Percentiles rank a stretch among this genome's conserved stretches.
Conservation (phyloP, 2,329 filamentous ascomycete genomes). For the Botryotinia narcissicola region DNA sequence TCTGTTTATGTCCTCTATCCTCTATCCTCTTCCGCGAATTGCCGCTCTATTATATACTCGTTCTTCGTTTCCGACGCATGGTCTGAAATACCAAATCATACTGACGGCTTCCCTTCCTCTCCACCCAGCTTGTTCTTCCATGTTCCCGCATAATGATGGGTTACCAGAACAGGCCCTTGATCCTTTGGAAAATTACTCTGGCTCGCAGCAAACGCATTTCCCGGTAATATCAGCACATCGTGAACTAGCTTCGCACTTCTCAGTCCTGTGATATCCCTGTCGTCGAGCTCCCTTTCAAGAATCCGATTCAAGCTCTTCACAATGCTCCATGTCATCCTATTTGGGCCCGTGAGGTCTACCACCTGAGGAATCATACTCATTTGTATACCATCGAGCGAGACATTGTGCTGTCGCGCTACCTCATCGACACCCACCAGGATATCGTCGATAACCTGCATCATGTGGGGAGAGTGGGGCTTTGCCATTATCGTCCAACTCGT, state of each 20-base stretch:
- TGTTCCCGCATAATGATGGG: constrained; percentile 23
- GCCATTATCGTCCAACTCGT: constrained; percentile 37
- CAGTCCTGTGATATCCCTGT: constrained; percentile 28
- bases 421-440: constrained; percentile 28
- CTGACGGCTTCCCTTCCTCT: background rate
- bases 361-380: constrained; percentile 24
- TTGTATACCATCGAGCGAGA: constrained; percentile 23
- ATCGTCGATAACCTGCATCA: constrained; percentile 35
- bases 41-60: background rate
- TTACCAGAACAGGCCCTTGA: constrained; percentile 20
- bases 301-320: constrained; percentile 30
- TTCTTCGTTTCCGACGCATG: background rate
- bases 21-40: background rate
- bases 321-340: constrained; percentile 32
- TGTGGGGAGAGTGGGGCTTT: constrained; percentile 28
- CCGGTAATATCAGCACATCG: constrained; percentile 31
- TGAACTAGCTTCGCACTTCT: constrained; percentile 32
- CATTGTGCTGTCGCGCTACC: constrained; percentile 15
- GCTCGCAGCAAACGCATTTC: constrained; percentile 21
- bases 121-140: background rate
- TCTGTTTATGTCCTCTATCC: background rate
- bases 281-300: constrained; percentile 24
- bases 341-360: constrained; percentile 35
- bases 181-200: constrained; percentile 6
- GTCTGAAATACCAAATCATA: background rate